Base-by-base conservation (phyloP, 331 rosid genomes). In the Rosa hybrid region DNA sequence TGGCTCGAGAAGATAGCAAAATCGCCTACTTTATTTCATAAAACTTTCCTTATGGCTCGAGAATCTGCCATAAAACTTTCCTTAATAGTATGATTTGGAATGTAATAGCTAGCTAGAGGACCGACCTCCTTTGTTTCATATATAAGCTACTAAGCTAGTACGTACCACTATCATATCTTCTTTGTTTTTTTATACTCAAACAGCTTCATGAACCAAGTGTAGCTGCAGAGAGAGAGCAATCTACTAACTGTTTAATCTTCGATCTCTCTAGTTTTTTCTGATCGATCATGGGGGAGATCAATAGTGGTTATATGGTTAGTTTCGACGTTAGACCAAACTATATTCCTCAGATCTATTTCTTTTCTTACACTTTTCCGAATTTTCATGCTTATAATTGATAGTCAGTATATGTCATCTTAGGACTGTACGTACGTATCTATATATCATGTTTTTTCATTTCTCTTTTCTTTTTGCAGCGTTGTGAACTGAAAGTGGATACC, bases 401-500 rank as follows among this genome's bases (percentile, higher is more conserved):
- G 39, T 34, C 3, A 34, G 39, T 34, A 34, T 34, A 34, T 34
- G 39, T 34, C 39, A 34, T 34, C 39, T 34, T 53, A 0, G 20
- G 21, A 14, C 21, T 38, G 1, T 10, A 18, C 39, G 1, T 10
- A 18, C 38, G 39, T 69, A 18, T 12, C 72, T 17, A 38, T 17
- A 8, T 7, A 17, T 41, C 12, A 0, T 42, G 1, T 4, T 20
- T 9, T 39, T 68, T 38, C 8, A 2, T 18, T 20, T 25, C 13
- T 63, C 4, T 12, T 63, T 11, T 72, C 13, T 4, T n/a, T 59
- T 42, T 59, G 69, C 68, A 79, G 82, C 60, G 60, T 42, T 71
- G 71, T 79, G 71, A 41, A 27, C 20, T 79, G 76, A 71, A 44
- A 27, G 3, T 79, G 62, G 82, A 79, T 45, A 71, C 82, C 41